phyloP scores from a whole-genome alignment of 2,329 filamentous ascomycete genomes.

The Eurotiales sp. region DNA sequence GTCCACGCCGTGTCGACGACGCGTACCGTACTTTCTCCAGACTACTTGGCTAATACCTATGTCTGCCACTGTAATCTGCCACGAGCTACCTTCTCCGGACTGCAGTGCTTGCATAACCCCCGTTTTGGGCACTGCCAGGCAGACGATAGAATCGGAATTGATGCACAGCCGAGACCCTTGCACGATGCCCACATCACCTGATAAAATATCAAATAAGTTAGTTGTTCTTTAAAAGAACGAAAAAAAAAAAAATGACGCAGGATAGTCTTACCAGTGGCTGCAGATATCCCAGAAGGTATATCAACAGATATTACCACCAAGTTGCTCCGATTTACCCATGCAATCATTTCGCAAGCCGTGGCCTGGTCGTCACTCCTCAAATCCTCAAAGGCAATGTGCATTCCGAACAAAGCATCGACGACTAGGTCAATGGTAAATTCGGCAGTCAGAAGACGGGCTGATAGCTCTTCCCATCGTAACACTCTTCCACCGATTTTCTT shows the following conservation, averaged over 20 bases:
- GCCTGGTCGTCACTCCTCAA: constrained; percentile 77
- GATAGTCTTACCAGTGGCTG: constrained; percentile 59
- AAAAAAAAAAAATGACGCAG: constrained; percentile 47
- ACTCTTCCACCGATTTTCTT: constrained; percentile 77
- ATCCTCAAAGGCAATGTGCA: constrained; percentile 85
- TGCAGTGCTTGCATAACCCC: constrained; percentile 76
- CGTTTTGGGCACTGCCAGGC: constrained; percentile 80
- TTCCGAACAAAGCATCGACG: constrained; percentile 81
- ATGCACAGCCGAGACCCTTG: constrained; percentile 79
- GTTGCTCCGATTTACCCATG: constrained; percentile 87
- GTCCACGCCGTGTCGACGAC: constrained; percentile 77
- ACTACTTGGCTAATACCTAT: constrained; percentile 78
- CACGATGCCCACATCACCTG: constrained; percentile 53
- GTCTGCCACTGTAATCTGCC: constrained; percentile 81
- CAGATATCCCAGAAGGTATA: constrained; percentile 83
- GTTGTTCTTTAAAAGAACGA: too few relatives aligned
- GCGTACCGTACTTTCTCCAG: constrained; percentile 79
- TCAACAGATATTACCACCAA: constrained; percentile 83
- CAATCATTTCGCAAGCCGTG: constrained; percentile 82
- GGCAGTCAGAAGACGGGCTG: constrained; percentile 47
- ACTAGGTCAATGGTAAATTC: constrained; percentile 71
- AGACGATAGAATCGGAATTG: constrained; percentile 75
- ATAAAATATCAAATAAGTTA: too few relatives aligned
- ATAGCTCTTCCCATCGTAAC: constrained; percentile 57
- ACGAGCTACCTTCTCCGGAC: constrained; percentile 54